Conservation (phyloP, 2,329 filamentous ascomycete species). For the Ceratocystis colombiana region DNA sequence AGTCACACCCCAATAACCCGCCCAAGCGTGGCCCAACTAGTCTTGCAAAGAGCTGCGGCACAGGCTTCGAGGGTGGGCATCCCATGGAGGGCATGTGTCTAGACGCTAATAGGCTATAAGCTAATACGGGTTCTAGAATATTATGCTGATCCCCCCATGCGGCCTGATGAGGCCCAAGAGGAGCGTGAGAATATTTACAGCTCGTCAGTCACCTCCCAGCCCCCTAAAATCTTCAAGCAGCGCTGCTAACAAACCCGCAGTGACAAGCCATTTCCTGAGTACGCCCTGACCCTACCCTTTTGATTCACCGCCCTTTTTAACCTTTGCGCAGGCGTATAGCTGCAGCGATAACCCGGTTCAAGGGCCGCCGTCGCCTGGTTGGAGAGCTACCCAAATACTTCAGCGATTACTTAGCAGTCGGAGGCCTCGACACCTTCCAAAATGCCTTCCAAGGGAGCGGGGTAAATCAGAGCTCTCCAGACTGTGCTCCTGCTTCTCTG, state of each 20-base stretch:
- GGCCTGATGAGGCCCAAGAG: conserved; percentile 54
- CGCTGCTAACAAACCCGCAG: conserved; percentile 31
- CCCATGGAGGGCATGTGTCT: not conserved
- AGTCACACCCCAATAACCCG: not conserved
- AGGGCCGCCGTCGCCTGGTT: conserved; percentile 61
- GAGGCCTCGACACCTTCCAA: conserved; percentile 57
- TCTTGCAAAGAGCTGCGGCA: conserved; percentile 38
- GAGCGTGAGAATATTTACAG: conserved; percentile 59
- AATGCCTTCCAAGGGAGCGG: conserved; percentile 50
- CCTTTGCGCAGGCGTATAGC: conserved; percentile 16
- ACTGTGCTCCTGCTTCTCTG: conserved; percentile 30
- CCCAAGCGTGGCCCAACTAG: conserved; percentile 18
- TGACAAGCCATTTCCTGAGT: conserved; percentile 48
- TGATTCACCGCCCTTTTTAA: not conserved
- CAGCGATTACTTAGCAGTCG: conserved; percentile 69
- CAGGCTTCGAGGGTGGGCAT: conserved; percentile 58
- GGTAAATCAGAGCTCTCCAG: conserved; percentile 39
- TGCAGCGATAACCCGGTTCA: conserved; percentile 13
- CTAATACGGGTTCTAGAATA: conserved; percentile 42
- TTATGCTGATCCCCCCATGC: conserved; percentile 70
- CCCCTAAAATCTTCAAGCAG: conserved; percentile 26
- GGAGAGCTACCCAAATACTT: conserved; percentile 54
- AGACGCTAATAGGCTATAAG: not conserved
- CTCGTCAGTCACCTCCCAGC: conserved; percentile 37
- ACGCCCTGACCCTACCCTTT: conserved; percentile 24